Evolutionary conservation across 768 basidiomycete species (phyloP).

Genomic region (Mycena floridula): DNA sequence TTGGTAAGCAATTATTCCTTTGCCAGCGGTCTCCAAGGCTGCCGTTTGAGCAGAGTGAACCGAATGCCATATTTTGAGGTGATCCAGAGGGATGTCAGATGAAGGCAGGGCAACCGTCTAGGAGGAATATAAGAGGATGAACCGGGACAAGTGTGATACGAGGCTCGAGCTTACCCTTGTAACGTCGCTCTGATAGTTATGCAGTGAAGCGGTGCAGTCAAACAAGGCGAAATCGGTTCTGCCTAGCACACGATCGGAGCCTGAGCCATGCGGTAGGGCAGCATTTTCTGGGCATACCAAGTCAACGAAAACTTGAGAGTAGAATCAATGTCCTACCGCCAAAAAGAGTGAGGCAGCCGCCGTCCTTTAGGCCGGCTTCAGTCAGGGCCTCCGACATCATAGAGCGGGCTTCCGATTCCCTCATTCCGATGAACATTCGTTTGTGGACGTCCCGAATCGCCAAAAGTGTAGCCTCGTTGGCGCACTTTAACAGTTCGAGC

Average conservation of each 20-base stretch:
- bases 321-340: slow-evolving; percentile 47
- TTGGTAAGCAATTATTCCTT: slow-evolving; percentile 41
- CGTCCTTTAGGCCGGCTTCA: slow-evolving; percentile 51
- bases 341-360: slow-evolving; percentile 66
- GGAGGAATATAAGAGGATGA: slow-evolving; percentile 1
- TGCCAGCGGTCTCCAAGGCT: slow-evolving; percentile 42
- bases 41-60: slow-evolving; percentile 59
- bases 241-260: slow-evolving; percentile 57
- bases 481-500: slow-evolving; percentile 66
- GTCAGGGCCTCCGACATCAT: slow-evolving; percentile 53
- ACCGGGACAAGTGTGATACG: background rate
- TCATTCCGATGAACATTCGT: slow-evolving; percentile 63
- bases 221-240: slow-evolving; percentile 64
- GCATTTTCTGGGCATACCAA: slow-evolving; percentile 57
- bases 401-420: slow-evolving; percentile 60
- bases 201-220: slow-evolving; percentile 64
- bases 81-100: slow-evolving; percentile 46
- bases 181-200: slow-evolving; percentile 75
- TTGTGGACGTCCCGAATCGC: slow-evolving; percentile 62
- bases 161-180: slow-evolving; percentile 50
- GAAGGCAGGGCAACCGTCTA: slow-evolving; percentile 62
- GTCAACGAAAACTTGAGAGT: background rate
- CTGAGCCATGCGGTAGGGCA: slow-evolving; percentile 78
- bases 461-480: slow-evolving; percentile 79
- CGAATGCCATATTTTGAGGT: slow-evolving; percentile 55